Conservation (phyloP, 805 yeast genomes). For the Tetrapisispora arboricola region DNA sequence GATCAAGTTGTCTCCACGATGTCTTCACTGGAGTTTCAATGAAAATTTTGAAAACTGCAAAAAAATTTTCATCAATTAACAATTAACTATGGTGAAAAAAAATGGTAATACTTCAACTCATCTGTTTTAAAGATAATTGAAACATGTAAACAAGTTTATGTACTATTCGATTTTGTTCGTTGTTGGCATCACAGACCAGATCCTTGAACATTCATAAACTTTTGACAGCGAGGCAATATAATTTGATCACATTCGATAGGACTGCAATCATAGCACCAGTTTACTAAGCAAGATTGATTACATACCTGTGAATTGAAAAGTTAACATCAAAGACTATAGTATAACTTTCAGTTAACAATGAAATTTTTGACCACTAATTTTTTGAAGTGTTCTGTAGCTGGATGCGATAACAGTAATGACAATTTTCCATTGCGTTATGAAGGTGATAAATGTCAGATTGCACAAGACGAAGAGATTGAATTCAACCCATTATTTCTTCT, state of each 20-base stretch:
- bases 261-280: no score
- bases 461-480: conserved; percentile 63
- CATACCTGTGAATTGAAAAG: no score
- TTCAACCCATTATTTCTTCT: conserved; percentile 71
- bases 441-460: conserved; percentile 49
- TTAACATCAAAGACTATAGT: no score
- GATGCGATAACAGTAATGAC: conserved; percentile 62
- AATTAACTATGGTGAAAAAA: background rate
- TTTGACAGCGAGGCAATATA: no score
- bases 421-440: conserved; percentile 73
- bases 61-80: background rate
- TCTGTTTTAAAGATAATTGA: no score
- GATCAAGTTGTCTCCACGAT: background rate
- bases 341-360: conserved; percentile 37
- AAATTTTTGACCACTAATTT: conserved; percentile 93
- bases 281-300: no score
- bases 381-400: conserved; percentile 82
- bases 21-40: background rate
- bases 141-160: no score
- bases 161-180: no score
- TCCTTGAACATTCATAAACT: no score
- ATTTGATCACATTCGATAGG: no score
- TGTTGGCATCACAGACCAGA: no score
- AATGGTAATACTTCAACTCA: no score
- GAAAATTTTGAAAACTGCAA: background rate